Percentiles rank a stretch among this genome's conserved stretches.
These are phyloP conservation scores for Tricholoma sp. DNA, from an alignment of 768 basidiomycete genomes.

Conservation along the genomic window DNA sequence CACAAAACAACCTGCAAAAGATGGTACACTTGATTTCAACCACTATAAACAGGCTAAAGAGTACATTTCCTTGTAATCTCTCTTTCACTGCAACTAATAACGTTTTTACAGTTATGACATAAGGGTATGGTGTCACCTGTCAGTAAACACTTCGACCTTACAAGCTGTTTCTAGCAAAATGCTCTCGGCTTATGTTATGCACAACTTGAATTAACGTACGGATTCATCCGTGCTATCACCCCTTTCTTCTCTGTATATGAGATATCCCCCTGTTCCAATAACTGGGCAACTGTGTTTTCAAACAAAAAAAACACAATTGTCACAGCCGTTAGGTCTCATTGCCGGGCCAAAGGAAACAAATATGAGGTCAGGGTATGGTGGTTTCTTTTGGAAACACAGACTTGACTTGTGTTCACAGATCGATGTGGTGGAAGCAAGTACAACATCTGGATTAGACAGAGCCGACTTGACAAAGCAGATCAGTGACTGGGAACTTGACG, in stretches of 20 bases:
- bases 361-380: slow-evolving; percentile 6
- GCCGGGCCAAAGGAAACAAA: slow-evolving; percentile 7
- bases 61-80: slow-evolving; percentile 18
- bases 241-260: slow-evolving; percentile 41
- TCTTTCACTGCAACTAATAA: background rate
- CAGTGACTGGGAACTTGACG: slow-evolving; percentile 11
- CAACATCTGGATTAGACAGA: slow-evolving; percentile 5
- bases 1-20: slow-evolving; percentile 26
- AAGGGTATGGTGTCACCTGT: background rate
- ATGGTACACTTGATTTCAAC: slow-evolving; percentile 36
- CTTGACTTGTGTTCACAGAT: slow-evolving; percentile 2
- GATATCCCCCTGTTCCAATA: slow-evolving; percentile 23
- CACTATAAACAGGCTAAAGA: slow-evolving; percentile 33
- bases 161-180: slow-evolving; percentile 17
- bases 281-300: slow-evolving; percentile 22
- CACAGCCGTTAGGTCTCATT: slow-evolving; percentile 2
- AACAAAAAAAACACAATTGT: slow-evolving; percentile 29
- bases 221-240: slow-evolving; percentile 38
- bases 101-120: slow-evolving; percentile 9
- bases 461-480: slow-evolving; percentile 8
- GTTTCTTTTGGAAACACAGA: background rate
- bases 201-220: slow-evolving; percentile 41
- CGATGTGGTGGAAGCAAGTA: slow-evolving; percentile 4
- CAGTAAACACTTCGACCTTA: background rate
- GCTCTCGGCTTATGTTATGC: slow-evolving; percentile 42